Evolutionary conservation across 169 alveolate genomes (phyloP), one percentile per base, ranked within the genome.

Genomic region (Eimeria praecox): DNA sequence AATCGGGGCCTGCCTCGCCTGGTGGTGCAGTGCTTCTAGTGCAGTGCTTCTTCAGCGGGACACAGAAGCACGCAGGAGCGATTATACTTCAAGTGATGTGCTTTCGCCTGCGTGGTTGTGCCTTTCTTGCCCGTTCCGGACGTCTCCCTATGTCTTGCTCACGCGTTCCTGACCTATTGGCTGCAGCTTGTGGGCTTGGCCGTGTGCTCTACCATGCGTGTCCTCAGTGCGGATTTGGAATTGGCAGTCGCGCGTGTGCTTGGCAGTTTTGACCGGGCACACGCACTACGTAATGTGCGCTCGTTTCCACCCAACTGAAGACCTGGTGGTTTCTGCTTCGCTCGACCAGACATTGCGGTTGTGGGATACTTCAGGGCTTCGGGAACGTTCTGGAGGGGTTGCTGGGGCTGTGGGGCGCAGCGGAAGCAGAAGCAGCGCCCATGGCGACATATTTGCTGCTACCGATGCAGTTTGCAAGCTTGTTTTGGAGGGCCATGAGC

Each of bases 211-310:
- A 22, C 73, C 12, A 18, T 87, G 92, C 35, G 3, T 56, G 73
- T 35, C 2, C 33, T 35, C 95, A 96, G 98, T 99, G 95, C 98
- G 99, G 92, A 98, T 99, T 12, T 99, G 99, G 99, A 99, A 99
- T 96, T 99, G 99, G 99, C 99, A 99, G 96, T 98, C 98, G 77
- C 97, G 98, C 56, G 96, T 94, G 71, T 96, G 98, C 95, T 96
- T 98, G 64, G 98, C 99, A 46, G 98, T 97, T 44, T 96, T 98
- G 30, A 98, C 99, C 8, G 99, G 99, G 0, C 99, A 99, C 97
- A 98, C 98, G 95, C 99, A 99, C 97, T 99, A 99, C 96, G 99
- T 99, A 20, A 99, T 99, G 99, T 97, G 99, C 94, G 99, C 99
- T 18, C 97, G 97, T 75, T 99, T 99, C 96, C 99, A 99, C 96